Base-by-base conservation (phyloP, 768 basidiomycete species). In the Tylopilus balloui region DNA sequence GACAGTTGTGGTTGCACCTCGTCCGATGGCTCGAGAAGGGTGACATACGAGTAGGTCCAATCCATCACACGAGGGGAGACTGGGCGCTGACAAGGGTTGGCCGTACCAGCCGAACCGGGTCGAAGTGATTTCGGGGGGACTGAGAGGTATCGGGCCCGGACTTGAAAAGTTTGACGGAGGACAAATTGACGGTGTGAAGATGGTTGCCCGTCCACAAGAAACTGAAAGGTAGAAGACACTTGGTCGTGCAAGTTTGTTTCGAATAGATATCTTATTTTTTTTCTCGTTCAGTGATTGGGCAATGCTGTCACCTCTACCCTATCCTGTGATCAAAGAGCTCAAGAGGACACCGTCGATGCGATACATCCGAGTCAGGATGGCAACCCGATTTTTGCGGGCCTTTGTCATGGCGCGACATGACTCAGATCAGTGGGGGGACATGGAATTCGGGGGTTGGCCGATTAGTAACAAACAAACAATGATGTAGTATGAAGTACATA, bases 131-230 rank as follows among this genome's bases (percentile, higher is more conserved):
- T 60, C 69, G 0, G 65, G 66, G 12, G 78, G 78, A 8, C 60
- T 79, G 20, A 64, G 59, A 25, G 77, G 71, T 11, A 72, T 79
- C 37, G 56, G 60, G 28, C 61, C 60, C 12, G 79, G 72, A 9
- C 56, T 81, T 41, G 64, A 69, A 57, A 65, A 71, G 38, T 56
- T 80, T 57, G 61, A 70, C 50, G 61, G 65, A 4, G 68, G 69
- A 27, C 59, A 71, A 52, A 69, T 78, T 15, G 75, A 74, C 39
- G 74, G 73, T 4, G 58, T 69, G 21, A 78, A 78, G 57, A 56
- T 79, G 31, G 66, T 78, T 43, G 67, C 62, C 47, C 67, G 56
- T 41, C 77, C 76, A 8, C 69, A 72, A 57, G 76, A 77, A 42
- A 75, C 71, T 9, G 64, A 68, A 66, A 64, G 64, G 64, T 65